Conservation (phyloP, 148 eudicot species). For the Fagopyrum esculentum region DNA sequence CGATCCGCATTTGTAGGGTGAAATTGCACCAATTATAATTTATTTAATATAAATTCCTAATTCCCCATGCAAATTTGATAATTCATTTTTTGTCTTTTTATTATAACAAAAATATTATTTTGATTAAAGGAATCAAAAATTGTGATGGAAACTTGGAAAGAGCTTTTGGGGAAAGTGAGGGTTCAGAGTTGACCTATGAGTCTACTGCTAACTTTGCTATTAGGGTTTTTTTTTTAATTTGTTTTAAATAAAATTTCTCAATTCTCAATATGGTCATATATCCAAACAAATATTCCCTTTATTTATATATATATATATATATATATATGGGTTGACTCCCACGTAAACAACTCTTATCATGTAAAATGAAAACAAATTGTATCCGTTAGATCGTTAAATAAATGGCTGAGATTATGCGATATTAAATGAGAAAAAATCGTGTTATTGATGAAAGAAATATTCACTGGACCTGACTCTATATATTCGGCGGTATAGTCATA, state of each 20-base stretch:
- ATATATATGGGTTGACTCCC: too few species aligned
- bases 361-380: too few species aligned
- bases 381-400: too few species aligned
- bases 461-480: too few species aligned
- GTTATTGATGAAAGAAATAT: too few species aligned
- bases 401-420: too few species aligned
- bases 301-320: too few species aligned
- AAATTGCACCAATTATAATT: neutral
- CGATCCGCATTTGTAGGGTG: conserved; percentile 16
- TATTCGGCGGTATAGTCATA: too few species aligned
- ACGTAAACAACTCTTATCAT: too few species aligned
- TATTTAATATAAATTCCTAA: conserved; percentile 9
- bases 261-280: neutral
- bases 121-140: conserved; percentile 5
- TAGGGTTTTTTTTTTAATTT: neutral
- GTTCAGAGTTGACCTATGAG: conserved; percentile 9
- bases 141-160: conserved; percentile 6
- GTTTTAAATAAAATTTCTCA: neutral
- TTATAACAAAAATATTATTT: neutral
- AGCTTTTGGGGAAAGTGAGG: conserved; percentile 5
- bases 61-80: conserved; percentile 12
- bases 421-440: too few species aligned
- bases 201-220: neutral
- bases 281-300: conserved; percentile 14
- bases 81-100: neutral